A percentile compares a stretch with the other conserved stretches of the same genome.
Evolutionary conservation across 2,329 filamentous ascomycete genomes (phyloP).

Genomic region (Trichoderma aggressivum): DNA sequence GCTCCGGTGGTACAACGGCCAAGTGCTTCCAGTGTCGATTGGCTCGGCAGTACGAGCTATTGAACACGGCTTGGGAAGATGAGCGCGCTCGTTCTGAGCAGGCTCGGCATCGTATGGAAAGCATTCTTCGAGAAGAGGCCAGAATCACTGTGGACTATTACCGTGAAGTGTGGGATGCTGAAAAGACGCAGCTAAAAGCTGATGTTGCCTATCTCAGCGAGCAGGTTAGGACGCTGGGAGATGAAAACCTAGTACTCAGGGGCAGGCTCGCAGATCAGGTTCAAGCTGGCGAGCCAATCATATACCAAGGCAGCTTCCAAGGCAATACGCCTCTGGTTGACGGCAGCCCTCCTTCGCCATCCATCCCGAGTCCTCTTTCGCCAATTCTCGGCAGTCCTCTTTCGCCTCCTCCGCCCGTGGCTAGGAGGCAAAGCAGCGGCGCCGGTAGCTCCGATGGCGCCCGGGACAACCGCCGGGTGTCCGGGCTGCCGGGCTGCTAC

Average conservation of each 20-base stretch:
- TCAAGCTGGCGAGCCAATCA: slow-evolving; percentile 12
- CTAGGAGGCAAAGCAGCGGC: not conserved
- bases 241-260: not conserved
- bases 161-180: not conserved
- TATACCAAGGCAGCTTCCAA: slow-evolving; percentile 34
- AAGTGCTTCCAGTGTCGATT: not conserved
- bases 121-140: not conserved
- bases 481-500: not conserved
- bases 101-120: not conserved
- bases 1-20: not conserved
- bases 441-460: not conserved
- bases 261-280: not conserved
- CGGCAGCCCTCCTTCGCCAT: not conserved
- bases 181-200: not conserved
- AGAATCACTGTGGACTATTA: not conserved
- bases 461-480: not conserved
- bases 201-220: not conserved
- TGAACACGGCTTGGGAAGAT: not conserved
- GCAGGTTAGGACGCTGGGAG: not conserved
- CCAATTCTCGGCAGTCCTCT: not conserved
- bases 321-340: slow-evolving; percentile 1
- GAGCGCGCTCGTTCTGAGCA: not conserved
- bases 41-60: not conserved
- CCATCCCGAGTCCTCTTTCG: not conserved
- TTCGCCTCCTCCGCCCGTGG: not conserved